phyloP scores from a whole-genome alignment of 2,329 filamentous ascomycete genomes.

The Fusarium pseudoanthophilum region DNA sequence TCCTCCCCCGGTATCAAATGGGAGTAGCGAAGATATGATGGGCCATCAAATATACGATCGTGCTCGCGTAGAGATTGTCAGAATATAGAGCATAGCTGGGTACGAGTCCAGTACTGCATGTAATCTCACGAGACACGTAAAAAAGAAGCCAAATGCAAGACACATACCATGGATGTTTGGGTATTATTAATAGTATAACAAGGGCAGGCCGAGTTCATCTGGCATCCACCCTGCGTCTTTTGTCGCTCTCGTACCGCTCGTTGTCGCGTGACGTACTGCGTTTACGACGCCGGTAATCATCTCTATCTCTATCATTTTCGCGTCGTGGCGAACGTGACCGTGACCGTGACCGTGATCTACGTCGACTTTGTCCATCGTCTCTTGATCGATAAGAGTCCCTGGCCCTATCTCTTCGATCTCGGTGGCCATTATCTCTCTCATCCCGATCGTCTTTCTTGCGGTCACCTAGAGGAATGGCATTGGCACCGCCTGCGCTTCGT shows the following conservation, averaged over 20 bases:
- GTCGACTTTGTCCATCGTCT: slow-evolving; percentile 30
- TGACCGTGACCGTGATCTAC: slow-evolving; percentile 56
- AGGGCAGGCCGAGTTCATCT: slow-evolving; percentile 40
- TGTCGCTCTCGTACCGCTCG: slow-evolving; percentile 67
- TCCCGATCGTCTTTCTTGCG: slow-evolving; percentile 47
- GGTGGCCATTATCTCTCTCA: slow-evolving; percentile 32
- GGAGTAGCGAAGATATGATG: slow-evolving; percentile 67
- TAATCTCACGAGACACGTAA: slow-evolving; percentile 38
- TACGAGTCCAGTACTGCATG: slow-evolving; percentile 9
- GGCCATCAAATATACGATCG: slow-evolving; percentile 83
- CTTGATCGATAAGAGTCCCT: slow-evolving; percentile 39
- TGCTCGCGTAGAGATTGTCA: slow-evolving; percentile 86
- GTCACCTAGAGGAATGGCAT: slow-evolving; percentile 73
- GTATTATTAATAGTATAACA: slow-evolving; percentile 44
- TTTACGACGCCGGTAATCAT: slow-evolving; percentile 64
- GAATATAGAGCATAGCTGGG: slow-evolving; percentile 64
- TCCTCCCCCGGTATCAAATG: slow-evolving; percentile 70
- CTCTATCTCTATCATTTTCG: slow-evolving; percentile 54
- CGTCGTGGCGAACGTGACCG: slow-evolving; percentile 65
- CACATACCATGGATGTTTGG: slow-evolving; percentile 23
- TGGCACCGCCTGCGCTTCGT: slow-evolving; percentile 69
- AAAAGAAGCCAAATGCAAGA: slow-evolving; percentile 14
- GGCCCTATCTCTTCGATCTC: slow-evolving; percentile 38
- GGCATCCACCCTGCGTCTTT: slow-evolving; percentile 66
- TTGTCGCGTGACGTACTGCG: slow-evolving; percentile 66